These are phyloP conservation scores for Panicum virgatum DNA, from an alignment of 202 grass and related monocot species.

Conservation along the genomic window DNA sequence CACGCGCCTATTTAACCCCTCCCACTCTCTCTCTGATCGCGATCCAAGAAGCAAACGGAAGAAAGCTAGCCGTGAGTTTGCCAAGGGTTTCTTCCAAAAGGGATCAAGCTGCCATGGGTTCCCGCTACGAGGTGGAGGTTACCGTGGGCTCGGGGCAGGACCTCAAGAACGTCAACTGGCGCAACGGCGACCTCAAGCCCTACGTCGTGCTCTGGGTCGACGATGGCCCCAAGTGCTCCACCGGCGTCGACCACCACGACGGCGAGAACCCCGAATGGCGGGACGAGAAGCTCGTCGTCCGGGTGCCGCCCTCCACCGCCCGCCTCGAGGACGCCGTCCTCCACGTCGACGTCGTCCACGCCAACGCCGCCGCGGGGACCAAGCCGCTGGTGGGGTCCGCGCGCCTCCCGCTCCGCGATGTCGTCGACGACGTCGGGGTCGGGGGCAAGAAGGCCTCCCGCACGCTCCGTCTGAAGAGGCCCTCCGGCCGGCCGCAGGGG, in stretches of 20 bases:
- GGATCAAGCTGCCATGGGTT: slow-evolving; percentile 37
- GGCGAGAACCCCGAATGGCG: slow-evolving; percentile 47
- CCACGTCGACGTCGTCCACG: slow-evolving; percentile 78
- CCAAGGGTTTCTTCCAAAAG: not conserved
- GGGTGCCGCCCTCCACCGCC: slow-evolving; percentile 31
- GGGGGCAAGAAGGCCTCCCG: slow-evolving; percentile 44
- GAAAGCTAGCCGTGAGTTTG: not conserved
- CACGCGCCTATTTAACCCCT: not conserved
- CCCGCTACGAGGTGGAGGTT: slow-evolving; percentile 72
- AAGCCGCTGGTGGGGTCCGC: slow-evolving; percentile 75
- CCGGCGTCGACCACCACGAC: slow-evolving; percentile 54
- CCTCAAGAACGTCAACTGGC: slow-evolving; percentile 97
- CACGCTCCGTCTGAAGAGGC: slow-evolving; percentile 60
- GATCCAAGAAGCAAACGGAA: not conserved
- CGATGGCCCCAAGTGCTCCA: slow-evolving; percentile 48
- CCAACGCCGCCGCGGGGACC: slow-evolving; percentile 47
- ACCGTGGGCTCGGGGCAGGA: slow-evolving; percentile 56
- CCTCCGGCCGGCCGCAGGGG: slow-evolving; percentile 69
- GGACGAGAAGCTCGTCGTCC: slow-evolving; percentile 67
- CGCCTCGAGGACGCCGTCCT: slow-evolving; percentile 57
- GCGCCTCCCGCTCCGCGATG: slow-evolving; percentile 61
- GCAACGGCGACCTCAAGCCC: slow-evolving; percentile 66
- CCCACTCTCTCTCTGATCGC: not conserved
- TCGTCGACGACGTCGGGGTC: slow-evolving; percentile 59
- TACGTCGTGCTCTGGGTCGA: slow-evolving; percentile 80